Percentiles rank a stretch among this genome's conserved stretches.
Evolutionary conservation across 352 stramenopile genomes (phyloP).

Genomic region (Halophytophthora batemanensis): DNA sequence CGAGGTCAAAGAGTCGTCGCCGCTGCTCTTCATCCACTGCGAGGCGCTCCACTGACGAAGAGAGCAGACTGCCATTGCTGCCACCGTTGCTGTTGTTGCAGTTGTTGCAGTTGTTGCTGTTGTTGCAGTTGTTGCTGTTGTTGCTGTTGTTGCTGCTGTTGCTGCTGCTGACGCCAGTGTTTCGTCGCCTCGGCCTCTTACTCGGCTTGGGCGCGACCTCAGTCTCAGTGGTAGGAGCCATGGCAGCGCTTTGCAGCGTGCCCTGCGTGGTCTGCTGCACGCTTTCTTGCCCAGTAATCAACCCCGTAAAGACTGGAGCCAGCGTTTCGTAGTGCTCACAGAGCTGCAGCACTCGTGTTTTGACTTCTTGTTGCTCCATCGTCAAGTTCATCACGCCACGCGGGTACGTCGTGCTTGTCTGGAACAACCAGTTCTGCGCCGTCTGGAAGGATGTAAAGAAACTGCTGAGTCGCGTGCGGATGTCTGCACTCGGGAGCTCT

Average conservation of each 20-base stretch:
- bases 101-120: too few relatives aligned
- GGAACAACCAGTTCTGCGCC: constrained; percentile 28
- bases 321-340: constrained; percentile 41
- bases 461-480: constrained; percentile 22
- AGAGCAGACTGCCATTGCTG: too few relatives aligned
- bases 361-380: constrained; percentile 28
- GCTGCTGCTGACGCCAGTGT: constrained; percentile 7
- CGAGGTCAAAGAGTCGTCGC: constrained; percentile 43
- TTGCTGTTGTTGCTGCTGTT: too few relatives aligned
- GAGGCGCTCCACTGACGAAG: neutral
- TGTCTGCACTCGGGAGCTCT: constrained; percentile 21
- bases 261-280: constrained; percentile 6
- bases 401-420: constrained; percentile 24
- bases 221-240: neutral
- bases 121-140: too few relatives aligned
- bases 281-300: constrained; percentile 21
- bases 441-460: constrained; percentile 38
- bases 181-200: constrained; percentile 5
- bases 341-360: constrained; percentile 32
- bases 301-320: constrained; percentile 25
- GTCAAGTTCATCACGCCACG: constrained; percentile 5
- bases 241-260: neutral
- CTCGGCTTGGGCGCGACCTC: neutral
- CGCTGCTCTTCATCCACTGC: constrained; percentile 34
- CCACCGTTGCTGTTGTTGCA: too few relatives aligned